phyloP scores from a whole-genome alignment of 306 rosid genomes.

The Vigna nakashimae region DNA sequence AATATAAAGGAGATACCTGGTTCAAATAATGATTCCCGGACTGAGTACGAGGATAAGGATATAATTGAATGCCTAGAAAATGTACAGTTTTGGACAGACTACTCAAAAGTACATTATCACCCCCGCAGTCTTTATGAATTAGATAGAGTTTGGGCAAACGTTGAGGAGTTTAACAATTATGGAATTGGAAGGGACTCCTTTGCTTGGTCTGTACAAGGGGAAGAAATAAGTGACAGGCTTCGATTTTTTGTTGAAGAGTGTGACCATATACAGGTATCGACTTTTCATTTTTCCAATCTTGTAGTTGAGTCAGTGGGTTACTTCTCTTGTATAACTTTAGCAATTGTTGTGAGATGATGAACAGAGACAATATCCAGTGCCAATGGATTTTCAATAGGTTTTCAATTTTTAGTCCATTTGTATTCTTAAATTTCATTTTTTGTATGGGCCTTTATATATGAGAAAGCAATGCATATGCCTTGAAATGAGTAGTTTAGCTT shows the following conservation, averaged over 20 bases:
- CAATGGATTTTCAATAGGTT: constrained; percentile 22
- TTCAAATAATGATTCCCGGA: constrained; percentile 39
- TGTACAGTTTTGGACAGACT: constrained; percentile 87
- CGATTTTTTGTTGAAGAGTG: constrained; percentile 91
- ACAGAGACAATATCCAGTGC: constrained; percentile 1
- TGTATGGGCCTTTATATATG: neutral
- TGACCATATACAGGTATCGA: constrained; percentile 82
- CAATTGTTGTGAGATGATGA: constrained; percentile 29
- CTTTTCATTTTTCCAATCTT: constrained; percentile 18
- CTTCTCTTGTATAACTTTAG: constrained; percentile 8
- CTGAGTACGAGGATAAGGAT: constrained; percentile 67
- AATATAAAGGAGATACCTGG: constrained; percentile 46
- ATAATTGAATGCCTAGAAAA: constrained; percentile 69
- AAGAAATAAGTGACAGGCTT: constrained; percentile 85
- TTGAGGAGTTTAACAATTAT: constrained; percentile 72
- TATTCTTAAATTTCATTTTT: constrained; percentile 10
- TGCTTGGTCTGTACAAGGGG: constrained; percentile 68
- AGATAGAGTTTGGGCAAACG: constrained; percentile 69
- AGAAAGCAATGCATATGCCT: neutral
- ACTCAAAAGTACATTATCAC: constrained; percentile 92
- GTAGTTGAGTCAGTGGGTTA: constrained; percentile 8
- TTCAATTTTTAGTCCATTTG: neutral
- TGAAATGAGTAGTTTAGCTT: constrained; percentile 5
- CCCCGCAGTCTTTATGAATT: constrained; percentile 81
- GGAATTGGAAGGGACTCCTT: constrained; percentile 84